Conservation (phyloP, 169 alveolate genomes). For the Ichthyophthirius multifiliis region DNA sequence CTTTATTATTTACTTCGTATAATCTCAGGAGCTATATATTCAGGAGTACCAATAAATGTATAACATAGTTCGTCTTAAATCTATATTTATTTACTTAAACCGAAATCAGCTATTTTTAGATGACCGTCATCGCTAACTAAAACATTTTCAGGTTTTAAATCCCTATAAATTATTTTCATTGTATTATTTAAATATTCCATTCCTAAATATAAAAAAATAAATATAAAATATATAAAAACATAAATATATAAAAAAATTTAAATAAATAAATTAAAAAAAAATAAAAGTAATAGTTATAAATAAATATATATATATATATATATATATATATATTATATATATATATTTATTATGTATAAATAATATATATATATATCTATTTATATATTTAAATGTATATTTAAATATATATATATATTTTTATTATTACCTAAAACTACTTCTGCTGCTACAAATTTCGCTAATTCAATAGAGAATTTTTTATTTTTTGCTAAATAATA, state of each 20-base stretch:
- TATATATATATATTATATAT: too few relatives aligned
- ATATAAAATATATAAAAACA: too few relatives aligned
- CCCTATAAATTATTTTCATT: slow-evolving; percentile 61
- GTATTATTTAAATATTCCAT: slow-evolving; percentile 2
- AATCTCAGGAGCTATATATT: slow-evolving; percentile 79
- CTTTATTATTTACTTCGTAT: too few relatives aligned
- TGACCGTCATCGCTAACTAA: slow-evolving; percentile 72
- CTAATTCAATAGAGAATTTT: neutral
- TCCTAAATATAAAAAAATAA: too few relatives aligned
- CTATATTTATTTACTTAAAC: slow-evolving; percentile 71
- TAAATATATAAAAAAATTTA: too few relatives aligned
- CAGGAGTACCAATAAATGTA: slow-evolving; percentile 75
- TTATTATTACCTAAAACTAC: neutral
- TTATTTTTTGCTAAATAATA: neutral
- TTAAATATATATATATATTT: too few relatives aligned
- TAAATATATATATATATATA: too few relatives aligned
- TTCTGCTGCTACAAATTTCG: neutral
- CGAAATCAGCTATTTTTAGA: slow-evolving; percentile 81
- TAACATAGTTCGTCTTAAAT: slow-evolving; percentile 62
- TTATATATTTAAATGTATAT: too few relatives aligned
- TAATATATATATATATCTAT: too few relatives aligned
- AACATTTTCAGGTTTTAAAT: slow-evolving; percentile 72
- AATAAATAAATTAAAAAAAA: too few relatives aligned
- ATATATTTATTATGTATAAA: too few relatives aligned
- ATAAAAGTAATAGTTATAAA: neutral